A percentile compares a stretch with the other conserved stretches of the same genome.
Conservation (phyloP, 2,329 filamentous ascomycete species). For the Dactylonectria estremocensis region DNA sequence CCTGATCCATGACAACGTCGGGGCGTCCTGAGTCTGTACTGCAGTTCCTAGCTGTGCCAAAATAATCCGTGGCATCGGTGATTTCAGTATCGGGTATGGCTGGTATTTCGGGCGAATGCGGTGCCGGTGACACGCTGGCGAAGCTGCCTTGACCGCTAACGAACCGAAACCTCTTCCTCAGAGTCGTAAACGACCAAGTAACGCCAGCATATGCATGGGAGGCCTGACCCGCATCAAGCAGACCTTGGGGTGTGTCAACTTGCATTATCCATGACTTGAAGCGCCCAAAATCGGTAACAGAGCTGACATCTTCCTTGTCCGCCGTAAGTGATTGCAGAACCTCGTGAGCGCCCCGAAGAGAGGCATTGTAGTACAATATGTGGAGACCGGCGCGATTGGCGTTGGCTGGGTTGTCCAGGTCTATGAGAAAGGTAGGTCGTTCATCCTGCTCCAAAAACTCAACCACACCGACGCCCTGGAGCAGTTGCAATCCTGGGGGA, state of each 20-base stretch:
- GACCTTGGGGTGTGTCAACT: slow-evolving; percentile 66
- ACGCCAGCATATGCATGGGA: slow-evolving; percentile 75
- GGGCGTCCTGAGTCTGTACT: slow-evolving; percentile 25
- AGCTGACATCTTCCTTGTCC: slow-evolving; percentile 60
- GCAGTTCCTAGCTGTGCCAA: slow-evolving; percentile 53
- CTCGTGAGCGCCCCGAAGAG: slow-evolving; percentile 71
- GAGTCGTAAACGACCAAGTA: slow-evolving; percentile 79
- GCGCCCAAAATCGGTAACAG: slow-evolving; percentile 66
- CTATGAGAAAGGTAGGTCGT: slow-evolving; percentile 82
- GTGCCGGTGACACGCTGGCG: slow-evolving; percentile 54
- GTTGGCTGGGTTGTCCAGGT: slow-evolving; percentile 73
- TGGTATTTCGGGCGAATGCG: slow-evolving; percentile 56
- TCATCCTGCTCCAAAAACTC: slow-evolving; percentile 85
- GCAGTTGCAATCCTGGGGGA: slow-evolving; percentile 66
- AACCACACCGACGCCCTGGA: slow-evolving; percentile 76
- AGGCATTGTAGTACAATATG: slow-evolving; percentile 78
- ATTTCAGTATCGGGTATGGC: slow-evolving; percentile 52
- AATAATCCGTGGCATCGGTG: slow-evolving; percentile 59
- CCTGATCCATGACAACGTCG: slow-evolving; percentile 47
- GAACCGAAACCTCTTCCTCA: slow-evolving; percentile 78
- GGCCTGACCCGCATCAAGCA: slow-evolving; percentile 66
- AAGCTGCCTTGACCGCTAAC: slow-evolving; percentile 69
- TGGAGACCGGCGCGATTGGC: slow-evolving; percentile 68
- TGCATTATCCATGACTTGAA: slow-evolving; percentile 81
- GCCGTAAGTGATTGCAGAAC: slow-evolving; percentile 71